These are phyloP conservation scores for Colletotrichum sp. DNA, from an alignment of 2,329 filamentous ascomycete species.

Conservation along the genomic window DNA sequence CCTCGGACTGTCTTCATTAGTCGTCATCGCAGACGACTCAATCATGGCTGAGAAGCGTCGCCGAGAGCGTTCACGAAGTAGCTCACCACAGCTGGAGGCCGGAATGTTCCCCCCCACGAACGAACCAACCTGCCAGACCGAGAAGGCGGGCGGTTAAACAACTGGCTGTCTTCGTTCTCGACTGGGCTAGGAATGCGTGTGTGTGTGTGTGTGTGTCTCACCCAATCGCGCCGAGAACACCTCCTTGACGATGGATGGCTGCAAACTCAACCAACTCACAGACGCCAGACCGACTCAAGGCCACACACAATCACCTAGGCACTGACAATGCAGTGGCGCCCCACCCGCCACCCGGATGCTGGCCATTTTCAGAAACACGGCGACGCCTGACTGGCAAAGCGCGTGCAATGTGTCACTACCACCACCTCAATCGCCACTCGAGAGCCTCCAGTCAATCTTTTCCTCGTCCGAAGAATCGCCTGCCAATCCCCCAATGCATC, in stretches of 20 bases:
- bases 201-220: background rate
- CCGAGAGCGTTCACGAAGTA: background rate
- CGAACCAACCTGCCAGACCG: background rate
- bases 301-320: background rate
- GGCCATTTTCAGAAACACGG: background rate
- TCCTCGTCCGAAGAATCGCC: constrained; percentile 8
- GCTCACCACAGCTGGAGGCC: background rate
- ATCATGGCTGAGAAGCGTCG: constrained; percentile 1
- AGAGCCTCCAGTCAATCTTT: constrained; percentile 12
- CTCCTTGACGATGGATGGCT: background rate
- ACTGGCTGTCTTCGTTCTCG: background rate
- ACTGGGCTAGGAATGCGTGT: background rate
- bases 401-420: background rate
- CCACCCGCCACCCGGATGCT: constrained; percentile 5
- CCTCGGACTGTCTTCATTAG: background rate
- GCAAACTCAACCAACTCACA: background rate
- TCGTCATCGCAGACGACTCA: constrained; percentile 14
- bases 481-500: background rate
- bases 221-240: background rate
- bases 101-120: background rate
- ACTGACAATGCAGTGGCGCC: constrained; percentile 11
- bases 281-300: background rate
- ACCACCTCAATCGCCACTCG: constrained; percentile 6
- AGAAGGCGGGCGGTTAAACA: background rate
- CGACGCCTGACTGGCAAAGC: background rate